These are phyloP conservation scores for Calocera cornea DNA, from an alignment of 768 basidiomycete genomes.

Conservation along the genomic window DNA sequence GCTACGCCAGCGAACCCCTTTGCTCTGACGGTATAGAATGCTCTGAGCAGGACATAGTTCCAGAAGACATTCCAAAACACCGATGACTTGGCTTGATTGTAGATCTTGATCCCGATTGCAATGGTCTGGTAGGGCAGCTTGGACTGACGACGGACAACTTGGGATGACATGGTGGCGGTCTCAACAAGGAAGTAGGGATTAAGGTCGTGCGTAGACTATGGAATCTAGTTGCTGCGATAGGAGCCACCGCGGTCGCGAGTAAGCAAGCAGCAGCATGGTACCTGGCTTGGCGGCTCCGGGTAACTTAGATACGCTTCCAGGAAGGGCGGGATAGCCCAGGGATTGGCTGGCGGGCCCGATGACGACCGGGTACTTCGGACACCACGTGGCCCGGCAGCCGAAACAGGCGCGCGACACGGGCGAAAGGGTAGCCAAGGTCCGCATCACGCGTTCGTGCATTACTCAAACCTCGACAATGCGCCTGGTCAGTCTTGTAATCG, in stretches of 20 bases:
- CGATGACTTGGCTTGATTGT: not conserved
- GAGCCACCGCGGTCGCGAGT: not conserved
- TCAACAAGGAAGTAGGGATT: not conserved
- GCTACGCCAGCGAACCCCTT: constrained; percentile 40
- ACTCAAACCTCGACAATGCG: not conserved
- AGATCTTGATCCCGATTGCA: not conserved
- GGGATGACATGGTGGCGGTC: not conserved
- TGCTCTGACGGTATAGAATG: constrained; percentile 49
- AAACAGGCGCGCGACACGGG: not conserved
- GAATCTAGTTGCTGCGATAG: not conserved
- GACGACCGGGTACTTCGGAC: not conserved
- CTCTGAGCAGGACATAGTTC: constrained; percentile 35
- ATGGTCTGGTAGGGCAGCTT: not conserved
- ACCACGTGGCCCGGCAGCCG: not conserved
- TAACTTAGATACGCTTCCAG: too few species aligned
- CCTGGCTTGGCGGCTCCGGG: not conserved
- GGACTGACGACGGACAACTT: not conserved
- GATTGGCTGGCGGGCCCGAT: not conserved
- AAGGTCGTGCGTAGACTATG: not conserved
- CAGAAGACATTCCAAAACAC: constrained; percentile 48
- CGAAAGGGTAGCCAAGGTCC: not conserved
- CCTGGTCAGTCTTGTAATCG: not conserved
- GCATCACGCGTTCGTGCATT: not conserved
- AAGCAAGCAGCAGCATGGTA: not conserved
- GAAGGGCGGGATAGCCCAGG: too few species aligned